Conservation (phyloP, 2,329 filamentous ascomycete genomes). For the Aureobasidium musti region DNA sequence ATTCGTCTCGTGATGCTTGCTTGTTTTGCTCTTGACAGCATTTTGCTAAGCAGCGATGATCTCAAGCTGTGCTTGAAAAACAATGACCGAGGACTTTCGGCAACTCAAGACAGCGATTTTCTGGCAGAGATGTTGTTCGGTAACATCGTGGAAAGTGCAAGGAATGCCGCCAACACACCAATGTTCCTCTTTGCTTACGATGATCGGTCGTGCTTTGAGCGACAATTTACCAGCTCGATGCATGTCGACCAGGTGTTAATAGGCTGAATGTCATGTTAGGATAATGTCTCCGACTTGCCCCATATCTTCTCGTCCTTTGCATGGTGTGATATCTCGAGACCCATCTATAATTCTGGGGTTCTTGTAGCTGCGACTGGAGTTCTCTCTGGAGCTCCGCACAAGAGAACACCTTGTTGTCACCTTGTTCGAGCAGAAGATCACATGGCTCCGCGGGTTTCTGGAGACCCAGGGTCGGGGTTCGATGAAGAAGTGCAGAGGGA, state of each 20-base stretch:
- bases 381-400: slow-evolving; percentile 17
- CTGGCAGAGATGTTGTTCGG: background rate
- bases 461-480: slow-evolving; percentile 2
- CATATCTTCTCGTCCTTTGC: background rate
- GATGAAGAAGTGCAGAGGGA: background rate
- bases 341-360: background rate
- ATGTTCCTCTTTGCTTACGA: background rate
- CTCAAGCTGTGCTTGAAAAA: background rate
- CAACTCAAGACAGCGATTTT: background rate
- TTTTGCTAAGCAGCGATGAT: background rate
- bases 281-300: background rate
- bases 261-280: background rate
- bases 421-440: background rate
- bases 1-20: background rate
- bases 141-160: background rate
- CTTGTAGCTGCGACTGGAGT: slow-evolving; percentile 1
- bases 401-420: too few species aligned
- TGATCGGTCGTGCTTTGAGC: background rate
- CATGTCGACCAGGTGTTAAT: background rate
- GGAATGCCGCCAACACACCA: background rate
- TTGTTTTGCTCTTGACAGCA: background rate
- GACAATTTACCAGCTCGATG: background rate
- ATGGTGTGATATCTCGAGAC: background rate
- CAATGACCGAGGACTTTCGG: background rate
- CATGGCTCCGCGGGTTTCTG: background rate